Conservation (phyloP, 73 alveolate species). For the Tetrahymena thermophila region DNA sequence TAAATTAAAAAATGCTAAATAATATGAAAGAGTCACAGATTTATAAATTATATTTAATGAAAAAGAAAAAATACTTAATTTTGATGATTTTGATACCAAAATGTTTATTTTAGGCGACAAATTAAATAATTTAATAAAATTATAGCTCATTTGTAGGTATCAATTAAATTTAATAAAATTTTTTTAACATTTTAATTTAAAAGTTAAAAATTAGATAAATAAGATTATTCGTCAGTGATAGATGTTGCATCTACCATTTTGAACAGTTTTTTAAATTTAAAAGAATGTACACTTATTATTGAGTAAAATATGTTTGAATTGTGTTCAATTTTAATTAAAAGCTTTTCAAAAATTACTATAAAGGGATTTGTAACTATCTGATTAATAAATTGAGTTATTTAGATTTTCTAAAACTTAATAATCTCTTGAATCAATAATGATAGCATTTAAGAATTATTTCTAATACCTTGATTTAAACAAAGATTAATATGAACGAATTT, state of each 20-base stretch:
- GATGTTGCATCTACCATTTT: not conserved
- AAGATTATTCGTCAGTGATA: not conserved
- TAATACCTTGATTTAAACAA: not conserved
- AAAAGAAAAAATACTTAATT: no score
- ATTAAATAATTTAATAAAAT: no score
- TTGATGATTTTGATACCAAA: not conserved
- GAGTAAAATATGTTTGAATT: not conserved
- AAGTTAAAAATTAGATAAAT: not conserved
- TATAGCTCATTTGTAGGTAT: not conserved
- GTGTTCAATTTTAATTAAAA: no score
- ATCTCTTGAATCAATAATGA: not conserved
- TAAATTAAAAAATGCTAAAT: no score
- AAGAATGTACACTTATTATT: not conserved
- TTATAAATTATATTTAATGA: not conserved
- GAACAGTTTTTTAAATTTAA: not conserved
- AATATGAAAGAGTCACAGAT: not conserved
- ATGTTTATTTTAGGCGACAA: not conserved
- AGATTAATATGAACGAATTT: not conserved
- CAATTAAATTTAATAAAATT: no score
- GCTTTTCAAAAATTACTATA: no score
- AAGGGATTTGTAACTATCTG: not conserved
- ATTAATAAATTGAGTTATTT: not conserved
- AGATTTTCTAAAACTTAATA: not conserved
- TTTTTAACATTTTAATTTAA: no score
- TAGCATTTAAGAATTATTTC: not conserved